Conservation (phyloP, 164 flowering plant genomes). For the Nelumbo lutea region DNA sequence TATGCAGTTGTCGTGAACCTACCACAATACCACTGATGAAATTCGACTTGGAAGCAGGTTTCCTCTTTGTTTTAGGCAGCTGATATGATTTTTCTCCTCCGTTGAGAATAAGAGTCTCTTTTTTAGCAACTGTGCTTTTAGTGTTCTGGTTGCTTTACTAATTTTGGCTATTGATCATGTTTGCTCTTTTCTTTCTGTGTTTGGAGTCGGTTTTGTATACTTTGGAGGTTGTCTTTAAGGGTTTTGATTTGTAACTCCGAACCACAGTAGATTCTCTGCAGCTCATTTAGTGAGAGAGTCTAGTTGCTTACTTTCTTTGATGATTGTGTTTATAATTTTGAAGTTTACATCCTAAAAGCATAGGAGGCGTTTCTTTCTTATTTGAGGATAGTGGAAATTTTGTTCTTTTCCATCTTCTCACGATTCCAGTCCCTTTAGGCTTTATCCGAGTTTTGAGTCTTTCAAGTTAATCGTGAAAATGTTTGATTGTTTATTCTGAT, state of each 20-base stretch:
- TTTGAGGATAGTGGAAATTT: not conserved
- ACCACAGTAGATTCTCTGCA: not conserved
- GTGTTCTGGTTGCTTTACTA: not conserved
- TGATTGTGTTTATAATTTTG: not conserved
- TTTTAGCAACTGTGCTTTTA: slow-evolving; percentile 6
- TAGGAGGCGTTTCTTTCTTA: not conserved
- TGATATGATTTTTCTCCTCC: not conserved
- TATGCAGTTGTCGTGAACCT: not conserved
- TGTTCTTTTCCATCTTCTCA: not conserved
- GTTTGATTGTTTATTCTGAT: not conserved
- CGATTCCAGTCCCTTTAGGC: not conserved
- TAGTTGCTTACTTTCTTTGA: not conserved
- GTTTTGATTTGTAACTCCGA: not conserved
- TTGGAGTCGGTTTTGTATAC: not conserved
- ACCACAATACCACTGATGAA: not conserved
- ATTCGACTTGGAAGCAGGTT: not conserved
- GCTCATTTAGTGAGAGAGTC: not conserved
- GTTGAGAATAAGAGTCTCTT: too few species aligned
- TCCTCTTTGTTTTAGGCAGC: not conserved
- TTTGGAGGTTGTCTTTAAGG: not conserved
- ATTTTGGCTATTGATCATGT: not conserved
- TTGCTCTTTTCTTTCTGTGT: not conserved
- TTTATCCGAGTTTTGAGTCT: too few species aligned
- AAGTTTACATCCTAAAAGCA: not conserved
- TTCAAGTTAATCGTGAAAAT: too few species aligned